Evolutionary conservation across 192 early-diverging fungal genomes (phyloP).

Genomic region (Dissophora globulifera): DNA sequence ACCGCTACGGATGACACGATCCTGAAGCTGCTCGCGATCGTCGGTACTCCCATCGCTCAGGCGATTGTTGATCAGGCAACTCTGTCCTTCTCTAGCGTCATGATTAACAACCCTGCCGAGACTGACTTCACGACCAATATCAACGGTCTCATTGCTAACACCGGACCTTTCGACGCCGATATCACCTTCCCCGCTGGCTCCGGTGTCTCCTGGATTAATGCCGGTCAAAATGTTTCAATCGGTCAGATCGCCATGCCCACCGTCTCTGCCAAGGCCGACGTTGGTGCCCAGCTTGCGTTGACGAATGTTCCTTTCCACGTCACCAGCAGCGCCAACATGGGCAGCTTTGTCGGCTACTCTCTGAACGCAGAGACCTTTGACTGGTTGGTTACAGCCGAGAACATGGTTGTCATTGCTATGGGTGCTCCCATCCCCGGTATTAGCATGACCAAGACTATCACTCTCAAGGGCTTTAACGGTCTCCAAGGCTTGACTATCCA

Average conservation of each 20-base stretch:
- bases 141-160: conserved; percentile 46
- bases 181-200: conserved; percentile 53
- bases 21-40: conserved; percentile 60
- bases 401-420: conserved; percentile 63
- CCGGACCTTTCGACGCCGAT: conserved; percentile 52
- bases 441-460: conserved; percentile 52
- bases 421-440: conserved; percentile 59
- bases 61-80: conserved; percentile 55
- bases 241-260: conserved; percentile 61
- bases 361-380: conserved; percentile 58
- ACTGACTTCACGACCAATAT: conserved; percentile 51
- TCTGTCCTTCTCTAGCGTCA: conserved; percentile 25
- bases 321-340: conserved; percentile 52
- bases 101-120: conserved; percentile 52
- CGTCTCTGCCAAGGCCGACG: conserved; percentile 53
- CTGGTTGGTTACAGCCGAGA: conserved; percentile 57
- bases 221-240: conserved; percentile 15
- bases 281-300: conserved; percentile 60
- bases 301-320: conserved; percentile 56
- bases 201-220: conserved; percentile 47
- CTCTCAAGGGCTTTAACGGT: conserved; percentile 49
- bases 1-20: conserved; percentile 60
- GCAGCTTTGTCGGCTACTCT: conserved; percentile 60
- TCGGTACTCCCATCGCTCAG: conserved; percentile 67
- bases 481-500: conserved; percentile 39